Conservation (phyloP, 352 stramenopile species). For the Elongisporangium prolatum region DNA sequence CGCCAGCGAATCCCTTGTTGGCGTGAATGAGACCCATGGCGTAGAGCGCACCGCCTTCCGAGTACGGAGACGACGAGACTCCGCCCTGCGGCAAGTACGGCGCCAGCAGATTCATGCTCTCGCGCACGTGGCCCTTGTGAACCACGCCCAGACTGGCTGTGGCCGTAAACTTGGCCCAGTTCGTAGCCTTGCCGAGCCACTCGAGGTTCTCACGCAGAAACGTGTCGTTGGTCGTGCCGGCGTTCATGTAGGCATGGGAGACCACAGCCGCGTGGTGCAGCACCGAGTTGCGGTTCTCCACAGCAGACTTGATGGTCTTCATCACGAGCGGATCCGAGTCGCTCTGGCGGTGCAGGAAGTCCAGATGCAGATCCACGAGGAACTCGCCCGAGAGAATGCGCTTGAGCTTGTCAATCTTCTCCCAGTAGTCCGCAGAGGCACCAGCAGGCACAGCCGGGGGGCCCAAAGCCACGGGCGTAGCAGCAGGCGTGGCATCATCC, state of each 20-base stretch:
- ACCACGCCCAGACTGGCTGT: conserved; percentile 98
- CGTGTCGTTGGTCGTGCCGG: conserved; percentile 96
- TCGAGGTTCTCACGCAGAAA: conserved; percentile 99
- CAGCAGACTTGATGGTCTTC: conserved; percentile 92
- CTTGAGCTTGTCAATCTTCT: conserved; percentile 84
- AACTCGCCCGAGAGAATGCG: conserved; percentile 87
- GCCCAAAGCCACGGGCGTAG: conserved; percentile 11
- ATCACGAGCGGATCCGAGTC: conserved; percentile 91
- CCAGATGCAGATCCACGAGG: conserved; percentile 89
- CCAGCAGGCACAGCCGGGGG: conserved; percentile 36
- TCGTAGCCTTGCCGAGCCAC: conserved; percentile 98
- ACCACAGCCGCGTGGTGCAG: conserved; percentile 98
- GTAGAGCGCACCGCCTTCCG: conserved; percentile 97
- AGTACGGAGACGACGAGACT: conserved; percentile 92
- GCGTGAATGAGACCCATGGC: conserved; percentile 98
- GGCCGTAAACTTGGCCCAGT: conserved; percentile 99
- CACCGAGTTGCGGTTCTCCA: conserved; percentile 95
- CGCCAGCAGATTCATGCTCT: conserved; percentile 97
- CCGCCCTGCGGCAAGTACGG: conserved; percentile 95
- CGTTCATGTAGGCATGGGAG: conserved; percentile 96
- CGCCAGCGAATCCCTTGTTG: conserved; percentile 90
- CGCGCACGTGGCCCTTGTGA: conserved; percentile 96
- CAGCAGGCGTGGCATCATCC: conserved; percentile 12
- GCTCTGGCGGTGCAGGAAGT: conserved; percentile 91
- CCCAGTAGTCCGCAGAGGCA: conserved; percentile 69